Evolutionary conservation across 2,329 filamentous ascomycete species (phyloP).

Genomic region (Fusarium continuum): DNA sequence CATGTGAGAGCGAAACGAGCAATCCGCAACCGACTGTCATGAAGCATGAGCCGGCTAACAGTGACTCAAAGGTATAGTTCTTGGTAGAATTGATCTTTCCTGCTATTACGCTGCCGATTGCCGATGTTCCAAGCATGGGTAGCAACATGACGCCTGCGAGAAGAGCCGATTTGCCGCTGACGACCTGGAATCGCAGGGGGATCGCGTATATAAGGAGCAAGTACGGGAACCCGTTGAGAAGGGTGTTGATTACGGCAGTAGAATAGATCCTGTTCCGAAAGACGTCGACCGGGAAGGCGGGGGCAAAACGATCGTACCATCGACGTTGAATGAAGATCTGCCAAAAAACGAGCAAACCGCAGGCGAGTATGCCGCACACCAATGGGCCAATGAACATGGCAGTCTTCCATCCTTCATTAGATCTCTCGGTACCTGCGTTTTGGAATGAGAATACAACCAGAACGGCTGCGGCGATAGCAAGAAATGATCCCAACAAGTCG

Average conservation of each 20-base stretch:
- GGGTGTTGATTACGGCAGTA: conserved; percentile 54
- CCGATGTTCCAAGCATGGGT: conserved; percentile 61
- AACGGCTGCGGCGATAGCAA: conserved; percentile 62
- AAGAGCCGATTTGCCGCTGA: conserved; percentile 57
- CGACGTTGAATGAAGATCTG: conserved; percentile 39
- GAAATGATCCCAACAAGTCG: conserved; percentile 62
- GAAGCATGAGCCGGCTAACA: conserved; percentile 53
- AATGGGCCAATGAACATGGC: conserved; percentile 48
- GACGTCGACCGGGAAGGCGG: conserved; percentile 59
- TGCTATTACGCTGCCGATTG: conserved; percentile 55
- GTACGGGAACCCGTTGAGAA: conserved; percentile 61
- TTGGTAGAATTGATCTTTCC: conserved; percentile 55
- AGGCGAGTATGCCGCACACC: conserved; percentile 43
- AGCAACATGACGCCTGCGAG: conserved; percentile 61
- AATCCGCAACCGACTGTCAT: conserved; percentile 59
- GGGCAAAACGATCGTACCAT: conserved; percentile 43
- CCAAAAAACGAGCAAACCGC: conserved; percentile 45
- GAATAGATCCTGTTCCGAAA: conserved; percentile 59
- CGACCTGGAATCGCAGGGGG: conserved; percentile 60
- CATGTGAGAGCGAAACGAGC: conserved; percentile 50
- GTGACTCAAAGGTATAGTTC: conserved; percentile 55
- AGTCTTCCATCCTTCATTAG: conserved; percentile 54
- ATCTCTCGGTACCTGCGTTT: conserved; percentile 52
- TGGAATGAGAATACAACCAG: conserved; percentile 68
- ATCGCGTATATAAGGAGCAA: conserved; percentile 60